phyloP scores from a whole-genome alignment of 257 asterid genomes.

The Forsythia viridissima region DNA sequence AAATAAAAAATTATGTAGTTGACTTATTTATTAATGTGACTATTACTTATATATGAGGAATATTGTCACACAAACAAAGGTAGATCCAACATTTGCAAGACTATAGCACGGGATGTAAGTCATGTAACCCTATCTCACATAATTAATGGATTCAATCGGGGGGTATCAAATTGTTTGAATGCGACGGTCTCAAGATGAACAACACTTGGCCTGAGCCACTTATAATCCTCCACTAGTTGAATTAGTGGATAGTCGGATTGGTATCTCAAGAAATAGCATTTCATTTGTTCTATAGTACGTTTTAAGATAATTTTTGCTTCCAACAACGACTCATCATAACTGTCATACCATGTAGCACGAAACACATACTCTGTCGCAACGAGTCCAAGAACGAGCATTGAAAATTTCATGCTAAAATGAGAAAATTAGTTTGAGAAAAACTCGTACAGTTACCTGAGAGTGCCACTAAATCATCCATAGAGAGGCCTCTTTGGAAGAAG shows the following conservation, averaged over 20 bases:
- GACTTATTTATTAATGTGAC: no score
- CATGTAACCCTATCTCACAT: no score
- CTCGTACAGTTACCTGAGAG: slow-evolving; percentile 52
- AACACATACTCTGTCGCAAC: not conserved
- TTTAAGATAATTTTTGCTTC: no score
- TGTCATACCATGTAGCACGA: not conserved
- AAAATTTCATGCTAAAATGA: not conserved
- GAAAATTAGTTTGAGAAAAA: not conserved
- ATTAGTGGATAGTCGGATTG: not conserved
- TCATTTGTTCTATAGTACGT: no score
- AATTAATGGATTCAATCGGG: no score
- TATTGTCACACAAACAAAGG: no score
- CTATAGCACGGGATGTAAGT: no score
- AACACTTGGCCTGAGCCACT: not conserved
- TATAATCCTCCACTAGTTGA: not conserved
- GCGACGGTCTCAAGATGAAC: no score
- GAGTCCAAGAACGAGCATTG: not conserved
- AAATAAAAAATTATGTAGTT: no score
- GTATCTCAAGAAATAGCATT: not conserved
- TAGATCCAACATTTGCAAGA: no score
- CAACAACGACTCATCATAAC: not conserved
- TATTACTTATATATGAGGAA: no score
- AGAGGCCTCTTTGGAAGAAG: slow-evolving; percentile 84
- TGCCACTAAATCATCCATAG: slow-evolving; percentile 64
- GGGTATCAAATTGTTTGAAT: no score